These are phyloP conservation scores for Fusarium torulosum DNA, from an alignment of 2,329 filamentous ascomycete species.

Conservation along the genomic window DNA sequence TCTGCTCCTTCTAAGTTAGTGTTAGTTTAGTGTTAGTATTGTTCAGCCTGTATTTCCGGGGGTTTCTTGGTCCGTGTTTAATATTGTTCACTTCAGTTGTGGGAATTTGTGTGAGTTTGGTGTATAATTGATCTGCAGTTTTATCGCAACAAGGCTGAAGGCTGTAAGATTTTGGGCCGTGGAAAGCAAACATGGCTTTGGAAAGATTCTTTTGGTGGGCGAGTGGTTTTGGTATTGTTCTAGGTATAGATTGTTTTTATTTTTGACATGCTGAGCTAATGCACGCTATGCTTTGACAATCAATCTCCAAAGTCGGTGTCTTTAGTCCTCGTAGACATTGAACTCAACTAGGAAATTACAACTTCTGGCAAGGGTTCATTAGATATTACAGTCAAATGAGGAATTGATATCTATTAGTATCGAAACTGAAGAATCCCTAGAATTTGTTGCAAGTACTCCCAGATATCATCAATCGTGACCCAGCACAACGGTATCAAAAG, in stretches of 20 bases:
- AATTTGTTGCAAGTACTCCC: too few relatives aligned
- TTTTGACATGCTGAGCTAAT: not conserved
- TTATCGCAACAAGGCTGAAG: not conserved
- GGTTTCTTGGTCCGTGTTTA: conserved; percentile 1
- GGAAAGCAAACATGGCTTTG: conserved; percentile 18
- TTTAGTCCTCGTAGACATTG: too few relatives aligned
- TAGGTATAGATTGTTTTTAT: not conserved
- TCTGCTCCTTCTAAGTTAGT: not conserved
- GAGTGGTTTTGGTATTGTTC: not conserved
- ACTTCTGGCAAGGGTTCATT: too few relatives aligned
- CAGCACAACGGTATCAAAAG: conserved; percentile 2
- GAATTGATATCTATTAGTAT: too few relatives aligned
- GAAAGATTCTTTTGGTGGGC: not conserved
- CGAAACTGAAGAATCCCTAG: too few relatives aligned
- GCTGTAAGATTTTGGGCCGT: not conserved
- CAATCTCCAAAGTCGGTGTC: too few relatives aligned
- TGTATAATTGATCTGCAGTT: not conserved
- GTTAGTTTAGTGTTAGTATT: conserved; percentile 15
- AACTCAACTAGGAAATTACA: too few relatives aligned
- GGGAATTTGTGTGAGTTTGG: not conserved
- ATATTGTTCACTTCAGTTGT: conserved; percentile 17
- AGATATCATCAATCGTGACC: not conserved
- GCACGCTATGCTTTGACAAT: not conserved
- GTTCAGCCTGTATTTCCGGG: conserved; percentile 3
- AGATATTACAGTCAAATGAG: too few relatives aligned